Evolutionary conservation across 306 rosid species (phyloP).

Genomic region (Dalbergia oliveri): DNA sequence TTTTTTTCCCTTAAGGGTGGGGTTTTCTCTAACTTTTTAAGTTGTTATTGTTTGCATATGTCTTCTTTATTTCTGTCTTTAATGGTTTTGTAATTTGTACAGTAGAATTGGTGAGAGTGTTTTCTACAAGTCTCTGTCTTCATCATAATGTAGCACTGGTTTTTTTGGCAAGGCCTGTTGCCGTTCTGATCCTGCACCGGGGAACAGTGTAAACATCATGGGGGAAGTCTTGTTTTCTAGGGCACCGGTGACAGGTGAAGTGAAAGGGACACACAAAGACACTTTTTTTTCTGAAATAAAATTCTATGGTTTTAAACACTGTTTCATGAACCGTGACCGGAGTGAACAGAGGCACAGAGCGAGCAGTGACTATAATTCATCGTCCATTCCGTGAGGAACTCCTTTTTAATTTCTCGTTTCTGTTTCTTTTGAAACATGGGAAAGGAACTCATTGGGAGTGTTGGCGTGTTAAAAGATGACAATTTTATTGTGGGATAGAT

Average conservation of each 20-base stretch:
- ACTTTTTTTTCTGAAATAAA: not conserved
- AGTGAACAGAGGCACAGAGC: conserved; percentile 3
- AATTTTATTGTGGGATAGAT: not conserved
- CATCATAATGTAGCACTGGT: conserved; percentile 42
- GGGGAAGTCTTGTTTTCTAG: conserved; percentile 40
- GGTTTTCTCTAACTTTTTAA: conserved; percentile 61
- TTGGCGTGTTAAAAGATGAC: not conserved
- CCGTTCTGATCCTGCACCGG: conserved; percentile 47
- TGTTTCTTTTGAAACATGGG: not conserved
- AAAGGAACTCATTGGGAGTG: conserved; percentile 1
- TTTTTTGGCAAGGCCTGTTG: conserved; percentile 45
- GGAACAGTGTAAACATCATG: conserved; percentile 42
- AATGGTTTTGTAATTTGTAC: conserved; percentile 64
- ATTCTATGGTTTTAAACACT: conserved; percentile 7
- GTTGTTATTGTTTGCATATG: conserved; percentile 56
- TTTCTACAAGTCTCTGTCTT: conserved; percentile 47
- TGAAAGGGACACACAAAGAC: conserved; percentile 47
- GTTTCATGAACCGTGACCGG: conserved; percentile 24
- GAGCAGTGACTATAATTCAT: conserved; percentile 32
- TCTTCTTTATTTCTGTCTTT: conserved; percentile 10
- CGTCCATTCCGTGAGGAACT: conserved; percentile 20
- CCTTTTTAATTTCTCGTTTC: not conserved
- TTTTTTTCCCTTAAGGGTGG: conserved; percentile 45
- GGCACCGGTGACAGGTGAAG: conserved; percentile 35
- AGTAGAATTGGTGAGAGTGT: conserved; percentile 71